Evolutionary conservation across 139 green algal genomes (phyloP), one percentile per base, ranked within the genome.

Genomic region (Chlorella ohadii): DNA sequence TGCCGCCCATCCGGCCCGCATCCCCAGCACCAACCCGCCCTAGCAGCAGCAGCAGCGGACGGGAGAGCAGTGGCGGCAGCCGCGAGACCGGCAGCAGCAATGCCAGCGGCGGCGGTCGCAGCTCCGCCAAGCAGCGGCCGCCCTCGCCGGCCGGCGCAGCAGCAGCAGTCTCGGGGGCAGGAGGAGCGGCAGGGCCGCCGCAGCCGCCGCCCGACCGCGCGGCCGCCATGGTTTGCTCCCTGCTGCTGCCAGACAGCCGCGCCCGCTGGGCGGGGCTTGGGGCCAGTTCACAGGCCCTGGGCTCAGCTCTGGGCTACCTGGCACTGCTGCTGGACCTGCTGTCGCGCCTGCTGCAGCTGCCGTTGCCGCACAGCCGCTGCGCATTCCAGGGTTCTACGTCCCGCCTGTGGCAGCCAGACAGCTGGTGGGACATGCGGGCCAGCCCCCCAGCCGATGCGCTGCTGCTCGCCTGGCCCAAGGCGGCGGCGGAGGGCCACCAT

Each of bases 321-420:
- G 85, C 94, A 70, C 85, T 93, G 65, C 88, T 95, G 39, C 27
- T 91, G 4, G 92, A 96, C 65, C 79, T 93, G 34, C 83, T 94
- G 20, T 81, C 75, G 20, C 83, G 88, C 57, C 91, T 93, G 72
- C 87, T 94, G 39, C 89, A 90, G 33, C 91, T 89, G 0, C 93
- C 93, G 5, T 61, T 94, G 73, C 84, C 93, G 55, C 93, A 95
- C 83, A 59, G 51, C 51, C 88, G 93, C 72, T 81, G 87, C 38
- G 65, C 67, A 22, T 91, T 92, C 79, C 81, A 91, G 84, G 89
- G 80, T 75, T 92, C 87, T 72, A 93, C 88, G 67, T 90, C 85
- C 55, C 80, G 83, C 56, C 65, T 94, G 5, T 96, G 92, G 92
- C 85, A 92, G 86, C 92, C 91, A 31, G 72, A 84, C 51, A 86